These are phyloP conservation scores for Elsinoe arachidis DNA, from an alignment of 2,329 filamentous ascomycete genomes.

Conservation along the genomic window DNA sequence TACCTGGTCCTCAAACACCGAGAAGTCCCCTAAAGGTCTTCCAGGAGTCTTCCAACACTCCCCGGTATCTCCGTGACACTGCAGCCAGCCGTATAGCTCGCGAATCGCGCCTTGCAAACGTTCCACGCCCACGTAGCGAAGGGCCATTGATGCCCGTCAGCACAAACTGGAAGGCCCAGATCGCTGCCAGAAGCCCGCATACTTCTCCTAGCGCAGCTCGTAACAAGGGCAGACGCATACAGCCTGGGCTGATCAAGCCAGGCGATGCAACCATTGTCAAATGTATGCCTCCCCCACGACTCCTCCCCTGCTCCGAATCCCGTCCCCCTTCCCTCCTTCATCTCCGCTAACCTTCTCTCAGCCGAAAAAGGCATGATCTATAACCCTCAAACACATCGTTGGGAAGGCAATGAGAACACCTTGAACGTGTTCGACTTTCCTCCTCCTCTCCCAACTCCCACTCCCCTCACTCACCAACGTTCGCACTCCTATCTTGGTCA, in stretches of 20 bases:
- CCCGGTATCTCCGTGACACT: conserved; percentile 58
- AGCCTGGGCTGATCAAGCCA: conserved; percentile 51
- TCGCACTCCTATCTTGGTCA: conserved; percentile 26
- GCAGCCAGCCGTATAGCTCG: conserved; percentile 57
- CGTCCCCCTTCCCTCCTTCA: background rate
- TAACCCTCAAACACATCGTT: conserved; percentile 75
- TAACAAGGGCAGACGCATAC: conserved; percentile 37
- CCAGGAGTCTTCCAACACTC: conserved; percentile 40
- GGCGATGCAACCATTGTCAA: conserved; percentile 15
- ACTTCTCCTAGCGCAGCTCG: conserved; percentile 42
- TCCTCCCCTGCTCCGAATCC: background rate
- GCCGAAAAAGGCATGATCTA: conserved; percentile 94
- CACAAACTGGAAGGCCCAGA: conserved; percentile 52
- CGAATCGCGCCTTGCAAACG: conserved; percentile 47
- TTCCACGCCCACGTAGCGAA: conserved; percentile 33
- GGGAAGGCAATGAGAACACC: conserved; percentile 94
- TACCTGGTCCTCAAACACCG: conserved; percentile 42
- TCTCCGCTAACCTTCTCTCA: conserved; percentile 28
- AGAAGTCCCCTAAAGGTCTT: conserved; percentile 42
- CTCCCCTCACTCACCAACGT: conserved; percentile 28
- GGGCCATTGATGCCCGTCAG: conserved; percentile 44
- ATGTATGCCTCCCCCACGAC: conserved; percentile 1
- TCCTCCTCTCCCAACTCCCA: conserved; percentile 27
- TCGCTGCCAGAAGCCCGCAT: conserved; percentile 42
- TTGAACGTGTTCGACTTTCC: conserved; percentile 64